phyloP scores from a whole-genome alignment of 2,329 filamentous ascomycete genomes.

The Penicillium sp. region DNA sequence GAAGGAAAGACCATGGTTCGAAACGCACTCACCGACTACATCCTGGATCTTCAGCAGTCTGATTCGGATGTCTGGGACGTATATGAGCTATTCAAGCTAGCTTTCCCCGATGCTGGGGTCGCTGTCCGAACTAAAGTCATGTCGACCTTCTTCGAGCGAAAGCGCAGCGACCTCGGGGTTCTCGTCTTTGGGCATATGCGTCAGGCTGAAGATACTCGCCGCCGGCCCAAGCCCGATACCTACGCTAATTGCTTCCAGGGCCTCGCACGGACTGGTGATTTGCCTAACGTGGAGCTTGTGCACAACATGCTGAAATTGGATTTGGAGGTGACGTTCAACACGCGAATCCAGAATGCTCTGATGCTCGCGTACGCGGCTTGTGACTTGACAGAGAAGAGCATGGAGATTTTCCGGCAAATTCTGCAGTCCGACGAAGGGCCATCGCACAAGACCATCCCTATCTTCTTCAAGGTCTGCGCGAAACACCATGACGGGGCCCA shows the following conservation, averaged over 20 bases:
- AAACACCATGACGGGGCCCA: conserved; percentile 41
- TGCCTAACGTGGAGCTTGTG: conserved; percentile 64
- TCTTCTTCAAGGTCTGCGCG: conserved; percentile 76
- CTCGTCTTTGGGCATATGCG: conserved; percentile 92
- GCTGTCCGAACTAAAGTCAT: conserved; percentile 66
- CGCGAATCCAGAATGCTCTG: conserved; percentile 70
- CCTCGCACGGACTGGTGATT: conserved; percentile 56
- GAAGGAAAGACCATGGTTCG: conserved; percentile 63
- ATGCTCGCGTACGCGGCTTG: conserved; percentile 79
- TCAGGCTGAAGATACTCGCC: conserved; percentile 57
- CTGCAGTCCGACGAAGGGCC: conserved; percentile 80
- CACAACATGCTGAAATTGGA: conserved; percentile 96
- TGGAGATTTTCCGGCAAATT: conserved; percentile 80
- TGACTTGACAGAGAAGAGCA: conserved; percentile 58
- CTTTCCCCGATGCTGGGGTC: conserved; percentile 59
- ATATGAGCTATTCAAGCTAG: conserved; percentile 54
- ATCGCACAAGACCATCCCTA: conserved; percentile 69
- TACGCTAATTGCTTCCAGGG: conserved; percentile 76
- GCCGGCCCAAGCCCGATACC: conserved; percentile 64
- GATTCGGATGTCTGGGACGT: conserved; percentile 58
- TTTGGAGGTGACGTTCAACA: conserved; percentile 68
- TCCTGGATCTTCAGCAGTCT: conserved; percentile 55
- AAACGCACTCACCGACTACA: conserved; percentile 61
- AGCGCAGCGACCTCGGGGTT: conserved; percentile 75
- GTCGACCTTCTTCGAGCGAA: conserved; percentile 71